These are phyloP conservation scores for Nepenthes gracilis DNA, from an alignment of 148 eudicot species.

Conservation along the genomic window DNA sequence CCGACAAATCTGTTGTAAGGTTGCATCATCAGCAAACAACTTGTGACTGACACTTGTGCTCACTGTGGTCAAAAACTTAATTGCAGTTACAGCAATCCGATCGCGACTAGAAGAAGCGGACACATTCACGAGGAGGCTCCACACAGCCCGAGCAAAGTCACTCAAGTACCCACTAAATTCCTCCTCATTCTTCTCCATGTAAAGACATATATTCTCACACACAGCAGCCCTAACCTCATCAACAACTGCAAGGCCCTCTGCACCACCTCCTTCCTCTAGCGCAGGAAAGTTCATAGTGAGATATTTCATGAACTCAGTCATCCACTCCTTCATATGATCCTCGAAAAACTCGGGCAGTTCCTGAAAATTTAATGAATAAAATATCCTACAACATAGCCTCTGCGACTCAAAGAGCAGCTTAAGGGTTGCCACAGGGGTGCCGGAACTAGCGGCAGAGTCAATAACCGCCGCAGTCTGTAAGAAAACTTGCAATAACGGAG, in stretches of 20 bases:
- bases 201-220: slow-evolving; percentile 84
- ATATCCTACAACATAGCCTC: slow-evolving; percentile 85
- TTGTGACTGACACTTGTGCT: slow-evolving; percentile 69
- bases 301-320: slow-evolving; percentile 75
- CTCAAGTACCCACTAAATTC: slow-evolving; percentile 54
- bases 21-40: slow-evolving; percentile 55
- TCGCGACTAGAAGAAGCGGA: slow-evolving; percentile 68
- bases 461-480: slow-evolving; percentile 44
- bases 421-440: slow-evolving; percentile 23
- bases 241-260: slow-evolving; percentile 52
- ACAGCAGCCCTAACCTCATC: slow-evolving; percentile 81
- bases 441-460: slow-evolving; percentile 36
- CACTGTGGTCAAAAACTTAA: slow-evolving; percentile 74
- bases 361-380: slow-evolving; percentile 76
- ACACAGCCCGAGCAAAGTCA: slow-evolving; percentile 68
- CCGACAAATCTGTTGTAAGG: slow-evolving; percentile 71
- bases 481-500: slow-evolving; percentile 52
- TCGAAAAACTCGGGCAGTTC: slow-evolving; percentile 93
- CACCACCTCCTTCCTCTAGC: slow-evolving; percentile 59
- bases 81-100: slow-evolving; percentile 73
- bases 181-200: slow-evolving; percentile 87
- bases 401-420: slow-evolving; percentile 69
- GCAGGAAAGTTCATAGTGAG: slow-evolving; percentile 44
- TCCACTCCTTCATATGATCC: slow-evolving; percentile 86
- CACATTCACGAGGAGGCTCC: slow-evolving; percentile 55